Base-by-base conservation (phyloP, 1,139 yeast species). In the Yamadazyma oceani region DNA sequence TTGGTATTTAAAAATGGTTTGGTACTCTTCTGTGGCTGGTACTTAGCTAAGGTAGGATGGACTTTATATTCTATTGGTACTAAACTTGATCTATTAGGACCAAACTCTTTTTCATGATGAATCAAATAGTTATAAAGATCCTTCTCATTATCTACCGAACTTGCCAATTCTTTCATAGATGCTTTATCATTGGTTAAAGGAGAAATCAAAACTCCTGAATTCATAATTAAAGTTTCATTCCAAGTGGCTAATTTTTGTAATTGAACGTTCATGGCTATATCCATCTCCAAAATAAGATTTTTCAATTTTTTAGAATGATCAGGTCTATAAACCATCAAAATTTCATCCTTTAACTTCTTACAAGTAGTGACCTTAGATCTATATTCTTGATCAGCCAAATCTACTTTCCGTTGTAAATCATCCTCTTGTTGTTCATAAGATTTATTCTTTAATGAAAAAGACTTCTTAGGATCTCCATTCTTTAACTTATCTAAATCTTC, bases 381-480 rank as follows among this genome's bases (percentile, higher is more conserved):
- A 63, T 87, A 92, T 45, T 92, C 98, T 40, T 78, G 75, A 56
- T 92, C 97, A 0, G 97, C 94, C 35, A 69, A 62, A 49, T 85
- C 89, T 29, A 92, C 88, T 57, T 92, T 89, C 38, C 83, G 65
- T 45, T 79, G 82, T 21, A 90, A 67, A 37, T 90, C 97, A 54
- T 90, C 97, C 55, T 92, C 97, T 58, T 89, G 96, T 61, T 90
- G 97, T 37, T 85, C 85, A 2, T 82, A 79, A 0, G 95, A 80
- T 49, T 82, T 84, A 38, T 87, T 81, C 54, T 85, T 85, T 47
- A 86, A 69, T 23, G 90, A 83, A 51, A 92, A 82, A 14, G 82
- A 78, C 55, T 87, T 88, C 59, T 85, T 87, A 16, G 96, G 96
- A 55, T 90, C 97, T 0, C 85, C 75, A 37, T 82, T 78, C 52